Conservation (phyloP, 2,329 filamentous ascomycete genomes). For the Xylariaceae sp. region DNA sequence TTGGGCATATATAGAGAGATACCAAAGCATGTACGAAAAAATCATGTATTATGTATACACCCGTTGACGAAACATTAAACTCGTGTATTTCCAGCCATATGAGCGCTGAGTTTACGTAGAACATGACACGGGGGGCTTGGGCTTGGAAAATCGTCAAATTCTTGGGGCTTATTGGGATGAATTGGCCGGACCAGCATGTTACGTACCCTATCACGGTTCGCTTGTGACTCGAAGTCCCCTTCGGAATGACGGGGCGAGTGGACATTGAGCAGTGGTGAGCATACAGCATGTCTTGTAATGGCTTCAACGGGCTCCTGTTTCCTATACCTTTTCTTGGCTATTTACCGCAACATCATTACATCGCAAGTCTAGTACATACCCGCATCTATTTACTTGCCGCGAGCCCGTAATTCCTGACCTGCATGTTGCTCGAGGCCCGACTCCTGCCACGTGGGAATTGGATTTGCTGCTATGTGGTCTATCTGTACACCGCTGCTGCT, state of each 20-base stretch:
- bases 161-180: background rate
- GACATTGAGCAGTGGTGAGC: background rate
- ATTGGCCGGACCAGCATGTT: background rate
- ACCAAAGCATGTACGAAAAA: conserved; percentile 23
- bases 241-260: background rate
- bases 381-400: background rate
- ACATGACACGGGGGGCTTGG: background rate
- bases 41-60: conserved; percentile 16
- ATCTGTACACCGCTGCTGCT: too few relatives aligned
- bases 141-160: background rate
- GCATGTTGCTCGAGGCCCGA: background rate
- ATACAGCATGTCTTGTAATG: background rate
- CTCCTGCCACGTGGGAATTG: conserved; percentile 6
- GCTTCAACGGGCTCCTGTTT: background rate
- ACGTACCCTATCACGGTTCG: background rate
- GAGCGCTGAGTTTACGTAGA: conserved; percentile 14
- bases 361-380: background rate
- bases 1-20: conserved; percentile 22
- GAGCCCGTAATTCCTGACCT: background rate
- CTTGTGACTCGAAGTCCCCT: background rate
- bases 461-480: background rate
- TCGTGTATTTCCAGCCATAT: background rate
- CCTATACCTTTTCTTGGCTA: background rate
- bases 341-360: background rate
- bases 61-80: conserved; percentile 2